Evolutionary conservation across 139 green algal genomes (phyloP).

Genomic region (Pleodorina starrii): DNA sequence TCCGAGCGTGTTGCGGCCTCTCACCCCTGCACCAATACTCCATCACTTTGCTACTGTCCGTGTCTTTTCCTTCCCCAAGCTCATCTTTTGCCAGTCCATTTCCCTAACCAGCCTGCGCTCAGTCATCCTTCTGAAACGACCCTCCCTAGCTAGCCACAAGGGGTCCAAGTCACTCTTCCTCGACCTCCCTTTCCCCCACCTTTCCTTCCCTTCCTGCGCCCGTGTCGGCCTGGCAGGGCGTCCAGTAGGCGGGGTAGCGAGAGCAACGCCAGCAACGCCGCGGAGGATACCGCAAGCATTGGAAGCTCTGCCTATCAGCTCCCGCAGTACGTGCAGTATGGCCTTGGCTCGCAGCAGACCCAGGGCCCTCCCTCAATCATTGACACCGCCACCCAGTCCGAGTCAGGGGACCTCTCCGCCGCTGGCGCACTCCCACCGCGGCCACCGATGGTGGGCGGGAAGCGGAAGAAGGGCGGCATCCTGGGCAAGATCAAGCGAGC

Average conservation of each 20-base stretch:
- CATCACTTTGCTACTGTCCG: not conserved
- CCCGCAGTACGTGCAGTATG: not conserved
- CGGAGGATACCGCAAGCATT: not conserved
- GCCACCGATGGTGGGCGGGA: not conserved
- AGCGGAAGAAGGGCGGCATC: slow-evolving; percentile 20
- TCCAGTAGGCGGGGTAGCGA: not conserved
- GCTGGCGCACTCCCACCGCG: not conserved
- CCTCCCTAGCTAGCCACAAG: too few species aligned
- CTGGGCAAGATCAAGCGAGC: slow-evolving; percentile 27
- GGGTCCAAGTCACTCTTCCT: not conserved
- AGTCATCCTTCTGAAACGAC: not conserved
- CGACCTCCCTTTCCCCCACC: not conserved
- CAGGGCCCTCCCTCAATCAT: not conserved
- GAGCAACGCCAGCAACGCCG: not conserved
- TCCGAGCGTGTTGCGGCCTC: not conserved
- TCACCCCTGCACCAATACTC: not conserved
- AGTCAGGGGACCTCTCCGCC: not conserved
- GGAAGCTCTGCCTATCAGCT: not conserved
- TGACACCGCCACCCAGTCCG: not conserved
- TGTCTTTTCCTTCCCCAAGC: too few species aligned
- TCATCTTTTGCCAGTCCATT: too few species aligned
- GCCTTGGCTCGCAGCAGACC: not conserved
- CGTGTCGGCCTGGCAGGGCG: not conserved
- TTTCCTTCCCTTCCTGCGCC: not conserved
- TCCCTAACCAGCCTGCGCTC: not conserved